Conservation (phyloP, 148 eudicot species). For the Rhododendron kiyosumense region DNA sequence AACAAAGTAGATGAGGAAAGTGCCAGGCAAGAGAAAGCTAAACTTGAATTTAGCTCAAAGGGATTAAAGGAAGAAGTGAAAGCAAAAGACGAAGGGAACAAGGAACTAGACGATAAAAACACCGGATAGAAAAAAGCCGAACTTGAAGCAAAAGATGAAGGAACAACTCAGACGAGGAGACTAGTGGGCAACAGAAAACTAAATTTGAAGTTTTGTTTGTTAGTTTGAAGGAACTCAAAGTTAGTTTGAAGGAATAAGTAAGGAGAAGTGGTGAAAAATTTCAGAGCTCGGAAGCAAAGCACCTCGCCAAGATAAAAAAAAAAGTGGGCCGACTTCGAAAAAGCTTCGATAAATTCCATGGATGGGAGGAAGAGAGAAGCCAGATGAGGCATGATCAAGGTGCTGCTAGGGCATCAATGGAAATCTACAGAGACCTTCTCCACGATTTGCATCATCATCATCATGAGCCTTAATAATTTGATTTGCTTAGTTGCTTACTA, state of each 20-base stretch:
- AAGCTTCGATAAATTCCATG: too few relatives aligned
- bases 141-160: not conserved
- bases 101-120: too few relatives aligned
- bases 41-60: not conserved
- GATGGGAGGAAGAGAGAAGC: not conserved
- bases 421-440: not conserved
- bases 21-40: not conserved
- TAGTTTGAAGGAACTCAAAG: too few relatives aligned
- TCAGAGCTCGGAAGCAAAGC: not conserved
- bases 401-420: not conserved
- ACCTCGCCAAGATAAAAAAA: too few relatives aligned
- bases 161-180: not conserved
- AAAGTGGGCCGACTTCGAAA: too few relatives aligned
- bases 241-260: too few relatives aligned
- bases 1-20: not conserved
- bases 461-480: not conserved
- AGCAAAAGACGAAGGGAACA: too few relatives aligned
- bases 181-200: not conserved
- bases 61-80: too few relatives aligned
- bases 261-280: too few relatives aligned
- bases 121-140: too few relatives aligned
- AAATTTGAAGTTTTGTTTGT: too few relatives aligned
- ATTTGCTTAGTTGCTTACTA: not conserved
- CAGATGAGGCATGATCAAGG: not conserved
- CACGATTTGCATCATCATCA: not conserved